A percentile compares a stretch with the other conserved stretches of the same genome.
phyloP scores from a whole-genome alignment of 108 stramenopile genomes.

The Parietichytrium sp. region DNA sequence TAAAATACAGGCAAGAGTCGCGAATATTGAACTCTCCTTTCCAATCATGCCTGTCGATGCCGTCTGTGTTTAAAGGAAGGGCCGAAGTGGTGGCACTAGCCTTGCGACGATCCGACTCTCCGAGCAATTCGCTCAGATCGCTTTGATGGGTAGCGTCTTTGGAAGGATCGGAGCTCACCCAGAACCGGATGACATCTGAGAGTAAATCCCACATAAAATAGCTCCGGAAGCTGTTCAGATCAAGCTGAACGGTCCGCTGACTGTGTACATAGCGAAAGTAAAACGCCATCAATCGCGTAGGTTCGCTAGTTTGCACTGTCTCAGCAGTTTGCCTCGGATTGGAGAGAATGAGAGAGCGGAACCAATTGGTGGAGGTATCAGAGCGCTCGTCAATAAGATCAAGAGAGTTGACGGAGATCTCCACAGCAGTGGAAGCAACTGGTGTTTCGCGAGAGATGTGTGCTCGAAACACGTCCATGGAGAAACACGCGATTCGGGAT shows the following conservation, averaged over 20 bases:
- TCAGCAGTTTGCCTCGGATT: too few species aligned
- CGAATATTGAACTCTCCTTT: not conserved
- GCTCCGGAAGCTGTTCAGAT: not conserved
- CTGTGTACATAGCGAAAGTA: constrained; percentile 27
- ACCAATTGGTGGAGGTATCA: not conserved
- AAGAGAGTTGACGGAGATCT: not conserved
- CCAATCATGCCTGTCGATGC: not conserved
- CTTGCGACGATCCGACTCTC: too few species aligned
- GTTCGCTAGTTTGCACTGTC: too few species aligned
- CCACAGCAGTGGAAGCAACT: not conserved
- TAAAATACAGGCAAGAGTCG: not conserved
- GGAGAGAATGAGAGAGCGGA: not conserved
- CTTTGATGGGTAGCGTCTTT: too few species aligned
- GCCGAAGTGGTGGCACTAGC: too few species aligned
- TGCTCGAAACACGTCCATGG: not conserved
- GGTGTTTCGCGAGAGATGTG: not conserved
- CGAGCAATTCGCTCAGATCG: too few species aligned
- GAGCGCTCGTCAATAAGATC: not conserved
- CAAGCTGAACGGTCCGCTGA: not conserved
- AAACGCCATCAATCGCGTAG: too few species aligned
- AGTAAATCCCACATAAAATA: constrained; percentile 17
- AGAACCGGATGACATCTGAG: not conserved
- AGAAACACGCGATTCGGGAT: not conserved
- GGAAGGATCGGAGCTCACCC: not conserved
- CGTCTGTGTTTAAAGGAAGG: not conserved